Percentiles rank a stretch among this genome's conserved stretches.
These are phyloP conservation scores for Bolboschoenus planiculmis DNA, from an alignment of 176 grass and related monocot genomes.

Conservation along the genomic window DNA sequence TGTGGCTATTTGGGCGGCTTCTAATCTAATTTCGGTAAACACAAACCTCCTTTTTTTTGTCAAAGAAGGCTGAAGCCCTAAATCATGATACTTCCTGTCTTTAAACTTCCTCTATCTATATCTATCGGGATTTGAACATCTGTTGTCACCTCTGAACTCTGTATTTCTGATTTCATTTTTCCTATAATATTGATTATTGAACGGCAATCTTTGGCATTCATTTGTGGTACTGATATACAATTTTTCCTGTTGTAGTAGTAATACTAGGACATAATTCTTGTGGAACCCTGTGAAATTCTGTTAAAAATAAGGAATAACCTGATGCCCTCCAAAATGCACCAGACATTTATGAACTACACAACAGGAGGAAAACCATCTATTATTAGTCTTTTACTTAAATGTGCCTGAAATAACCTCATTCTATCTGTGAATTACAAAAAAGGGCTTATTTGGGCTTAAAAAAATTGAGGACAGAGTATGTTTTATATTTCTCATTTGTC, in stretches of 20 bases:
- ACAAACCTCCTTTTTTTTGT: background rate
- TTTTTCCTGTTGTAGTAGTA: background rate
- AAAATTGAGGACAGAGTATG: background rate
- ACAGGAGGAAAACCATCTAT: background rate
- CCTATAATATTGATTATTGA: background rate
- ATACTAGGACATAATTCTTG: background rate
- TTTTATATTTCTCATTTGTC: background rate
- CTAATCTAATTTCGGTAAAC: conserved; percentile 52
- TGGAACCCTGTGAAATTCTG: background rate
- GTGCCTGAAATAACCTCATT: background rate
- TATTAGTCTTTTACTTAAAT: background rate
- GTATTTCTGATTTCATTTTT: background rate
- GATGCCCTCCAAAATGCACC: background rate
- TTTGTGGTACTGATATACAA: background rate
- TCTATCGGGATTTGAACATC: background rate
- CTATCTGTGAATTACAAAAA: background rate
- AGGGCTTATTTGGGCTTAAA: background rate
- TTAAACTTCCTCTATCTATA: background rate
- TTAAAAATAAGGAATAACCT: background rate
- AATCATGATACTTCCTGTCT: background rate
- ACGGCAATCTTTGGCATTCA: background rate
- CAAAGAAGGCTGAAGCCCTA: background rate
- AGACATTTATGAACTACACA: background rate
- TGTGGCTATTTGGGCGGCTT: conserved; percentile 65
- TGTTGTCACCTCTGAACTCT: background rate